These are phyloP conservation scores for Aurantiochytrium sp. DNA, from an alignment of 108 stramenopile species.

Conservation along the genomic window DNA sequence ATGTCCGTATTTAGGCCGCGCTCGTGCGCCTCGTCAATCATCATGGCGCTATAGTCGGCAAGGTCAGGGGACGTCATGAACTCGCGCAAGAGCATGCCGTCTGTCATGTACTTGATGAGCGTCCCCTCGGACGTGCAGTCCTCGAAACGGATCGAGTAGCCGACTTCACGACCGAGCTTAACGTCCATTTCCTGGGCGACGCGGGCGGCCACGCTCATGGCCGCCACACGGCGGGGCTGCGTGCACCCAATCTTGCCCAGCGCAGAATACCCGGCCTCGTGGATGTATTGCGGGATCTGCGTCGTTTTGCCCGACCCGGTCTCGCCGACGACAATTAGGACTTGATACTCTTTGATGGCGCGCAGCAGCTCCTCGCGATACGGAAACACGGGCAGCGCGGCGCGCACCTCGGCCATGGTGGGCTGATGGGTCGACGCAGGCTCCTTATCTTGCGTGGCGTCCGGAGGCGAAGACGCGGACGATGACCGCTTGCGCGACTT, in stretches of 20 bases:
- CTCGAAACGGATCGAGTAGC: constrained; percentile 96
- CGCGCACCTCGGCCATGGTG: constrained; percentile 58
- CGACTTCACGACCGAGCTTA: constrained; percentile 91
- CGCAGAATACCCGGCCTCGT: constrained; percentile 93
- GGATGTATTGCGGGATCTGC: constrained; percentile 90
- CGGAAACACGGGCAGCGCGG: constrained; percentile 87
- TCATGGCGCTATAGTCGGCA: constrained; percentile 87
- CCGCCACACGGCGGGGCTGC: constrained; percentile 95
- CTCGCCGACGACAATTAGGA: constrained; percentile 77
- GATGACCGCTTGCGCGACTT: constrained; percentile 30
- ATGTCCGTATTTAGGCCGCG: constrained; percentile 94
- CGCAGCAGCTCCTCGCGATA: constrained; percentile 81
- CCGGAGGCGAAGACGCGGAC: too few relatives aligned
- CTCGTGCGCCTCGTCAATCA: constrained; percentile 98
- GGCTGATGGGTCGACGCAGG: too few relatives aligned
- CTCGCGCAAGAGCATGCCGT: constrained; percentile 93
- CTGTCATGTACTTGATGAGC: constrained; percentile 89
- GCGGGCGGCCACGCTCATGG: constrained; percentile 95
- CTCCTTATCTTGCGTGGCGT: too few relatives aligned
- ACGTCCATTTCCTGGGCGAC: constrained; percentile 93
- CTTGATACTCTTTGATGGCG: constrained; percentile 74
- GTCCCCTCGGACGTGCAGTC: constrained; percentile 91
- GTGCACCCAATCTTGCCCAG: constrained; percentile 95
- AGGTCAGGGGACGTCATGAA: constrained; percentile 93
- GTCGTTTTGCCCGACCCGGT: constrained; percentile 82